These are phyloP conservation scores for Xerocomus nothofagi DNA, from an alignment of 1,284 basidiomycete species.

Conservation along the genomic window DNA sequence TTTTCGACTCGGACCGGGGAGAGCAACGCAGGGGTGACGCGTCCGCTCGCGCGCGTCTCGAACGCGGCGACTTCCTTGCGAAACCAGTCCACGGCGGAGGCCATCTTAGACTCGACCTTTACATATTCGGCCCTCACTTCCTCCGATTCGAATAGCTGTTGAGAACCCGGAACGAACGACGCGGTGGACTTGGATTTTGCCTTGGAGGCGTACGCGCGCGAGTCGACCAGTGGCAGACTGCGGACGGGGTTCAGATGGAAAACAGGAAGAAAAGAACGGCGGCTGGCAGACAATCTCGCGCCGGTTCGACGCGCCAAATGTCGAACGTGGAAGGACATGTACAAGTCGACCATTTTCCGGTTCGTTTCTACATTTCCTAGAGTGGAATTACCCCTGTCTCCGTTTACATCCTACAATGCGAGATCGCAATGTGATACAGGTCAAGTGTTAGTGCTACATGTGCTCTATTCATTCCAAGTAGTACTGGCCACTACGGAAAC, in stretches of 20 bases:
- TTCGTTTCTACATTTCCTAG: no score
- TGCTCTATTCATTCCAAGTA: conserved; percentile 2
- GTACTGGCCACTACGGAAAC: conserved; percentile 42
- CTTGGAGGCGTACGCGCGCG: conserved; percentile 36
- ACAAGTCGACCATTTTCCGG: no score
- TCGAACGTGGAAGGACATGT: conserved; percentile 13
- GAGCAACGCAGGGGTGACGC: conserved; percentile 69
- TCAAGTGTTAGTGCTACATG: conserved; percentile 1
- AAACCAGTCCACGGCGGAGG: conserved; percentile 62
- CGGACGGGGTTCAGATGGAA: neutral
- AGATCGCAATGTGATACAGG: neutral
- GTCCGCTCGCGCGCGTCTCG: conserved; percentile 71
- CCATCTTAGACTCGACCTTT: conserved; percentile 65
- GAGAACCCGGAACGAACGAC: conserved; percentile 55
- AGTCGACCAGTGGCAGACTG: neutral
- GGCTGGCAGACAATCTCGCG: neutral
- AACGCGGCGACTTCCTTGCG: conserved; percentile 65
- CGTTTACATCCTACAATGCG: no score
- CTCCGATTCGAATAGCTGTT: conserved; percentile 52
- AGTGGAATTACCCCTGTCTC: conserved; percentile 5
- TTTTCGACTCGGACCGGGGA: conserved; percentile 64
- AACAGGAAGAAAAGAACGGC: neutral
- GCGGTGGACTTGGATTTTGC: conserved; percentile 45
- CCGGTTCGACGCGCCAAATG: conserved; percentile 10
- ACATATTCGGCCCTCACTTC: conserved; percentile 52